Evolutionary conservation across 2,329 filamentous ascomycete genomes (phyloP), one percentile per base, ranked within the genome.

Genomic region (Aureobasidium sp.): DNA sequence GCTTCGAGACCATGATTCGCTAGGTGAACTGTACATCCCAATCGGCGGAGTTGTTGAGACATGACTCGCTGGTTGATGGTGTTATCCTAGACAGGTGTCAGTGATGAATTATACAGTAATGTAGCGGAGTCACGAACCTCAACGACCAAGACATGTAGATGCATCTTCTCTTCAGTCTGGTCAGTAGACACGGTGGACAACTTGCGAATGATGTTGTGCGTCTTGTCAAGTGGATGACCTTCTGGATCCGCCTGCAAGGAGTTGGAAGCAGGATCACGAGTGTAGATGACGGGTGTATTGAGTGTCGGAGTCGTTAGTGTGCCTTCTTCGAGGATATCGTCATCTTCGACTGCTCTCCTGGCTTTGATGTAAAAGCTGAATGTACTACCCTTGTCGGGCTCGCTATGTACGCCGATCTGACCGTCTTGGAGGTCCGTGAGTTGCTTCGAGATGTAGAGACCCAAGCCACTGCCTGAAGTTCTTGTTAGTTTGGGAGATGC

Each of bases 351-450:
- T 1, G 50, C 59, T 11, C 78, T 83, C 68, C 81, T 82, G 59
- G 81, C 80, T 67, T 83, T 83, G 69, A 88, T 78, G 68, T 86
- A 88, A 68, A 88, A 87, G 49, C 80, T 82, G 71, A 88, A 87
- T 2, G 81, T 85, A 68, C 83, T 86, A 44, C 85, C 85, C 10
- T 79, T 70, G n/a, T 81, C 84, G 62, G 80, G 79, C 50, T 77
- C 71, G 0, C 84, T 86, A 2, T 77, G 75, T 13, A 88, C 83
- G 1, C 85, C 86, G 36, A 89, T 87, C 49, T 85, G 81, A 1
- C 86, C 86, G 25, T 85, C 84, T 64, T 88, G 85, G 32, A 89
- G 76, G 68, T 89, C 86, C 1, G 85, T 85, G 10, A 89, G 77
- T 36, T 84, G 79, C 16, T 85, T 79, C 41, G 83, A 86, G 61